Conservation (phyloP, 108 stramenopile genomes). For the Cylindrotheca closterium region DNA sequence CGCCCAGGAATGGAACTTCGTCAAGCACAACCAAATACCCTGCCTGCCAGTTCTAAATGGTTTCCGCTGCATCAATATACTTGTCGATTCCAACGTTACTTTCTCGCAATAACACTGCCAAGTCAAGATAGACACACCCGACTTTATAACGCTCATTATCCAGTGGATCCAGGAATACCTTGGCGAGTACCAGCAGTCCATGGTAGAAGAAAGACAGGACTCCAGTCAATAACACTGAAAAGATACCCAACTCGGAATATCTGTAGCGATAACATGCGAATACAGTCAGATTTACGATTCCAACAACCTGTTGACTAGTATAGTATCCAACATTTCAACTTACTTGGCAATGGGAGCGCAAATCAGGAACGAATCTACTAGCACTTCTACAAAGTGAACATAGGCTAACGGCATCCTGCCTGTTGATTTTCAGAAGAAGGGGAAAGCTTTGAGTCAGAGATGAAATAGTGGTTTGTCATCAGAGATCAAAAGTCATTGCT, state of each 20-base stretch:
- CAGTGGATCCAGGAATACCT: conserved; percentile 58
- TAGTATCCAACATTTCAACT: neutral
- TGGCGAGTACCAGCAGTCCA: conserved; percentile 50
- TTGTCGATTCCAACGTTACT: conserved; percentile 32
- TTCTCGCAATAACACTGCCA: conserved; percentile 42
- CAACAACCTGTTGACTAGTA: neutral
- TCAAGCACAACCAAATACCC: conserved; percentile 15
- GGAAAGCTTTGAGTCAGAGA: too few relatives aligned
- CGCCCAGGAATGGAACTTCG: too few relatives aligned
- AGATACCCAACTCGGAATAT: conserved; percentile 24
- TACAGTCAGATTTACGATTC: too few relatives aligned
- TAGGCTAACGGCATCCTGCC: conserved; percentile 52
- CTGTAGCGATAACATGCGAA: neutral
- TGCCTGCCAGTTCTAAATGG: too few relatives aligned
- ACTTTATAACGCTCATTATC: conserved; percentile 32
- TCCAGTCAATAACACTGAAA: conserved; percentile 9
- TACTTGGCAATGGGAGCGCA: conserved; percentile 32
- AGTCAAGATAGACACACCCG: conserved; percentile 20
- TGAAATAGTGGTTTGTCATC: too few relatives aligned
- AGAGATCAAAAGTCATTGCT: too few relatives aligned
- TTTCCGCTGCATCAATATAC: too few relatives aligned
- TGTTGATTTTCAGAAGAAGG: too few relatives aligned
- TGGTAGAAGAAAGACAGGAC: conserved; percentile 41
- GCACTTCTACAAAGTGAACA: conserved; percentile 53
- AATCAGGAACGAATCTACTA: conserved; percentile 40